Evolutionary conservation across 306 rosid genomes (phyloP), one percentile per base, ranked within the genome.

Genomic region (Herpetospermum pedunculosum): DNA sequence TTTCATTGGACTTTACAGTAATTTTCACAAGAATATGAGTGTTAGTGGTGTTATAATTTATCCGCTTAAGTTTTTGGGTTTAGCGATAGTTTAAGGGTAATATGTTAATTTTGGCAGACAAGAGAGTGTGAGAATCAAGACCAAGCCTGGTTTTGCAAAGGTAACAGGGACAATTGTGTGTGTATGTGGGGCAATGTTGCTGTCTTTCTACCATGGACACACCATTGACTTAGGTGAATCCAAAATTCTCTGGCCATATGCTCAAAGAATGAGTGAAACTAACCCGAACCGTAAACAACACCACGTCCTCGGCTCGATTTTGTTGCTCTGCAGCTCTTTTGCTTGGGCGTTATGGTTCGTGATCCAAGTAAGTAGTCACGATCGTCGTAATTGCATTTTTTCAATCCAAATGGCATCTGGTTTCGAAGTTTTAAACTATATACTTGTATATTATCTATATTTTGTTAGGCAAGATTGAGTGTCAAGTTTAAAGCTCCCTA

Each of bases 121-220:
- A 81, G 98, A 92, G 79, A 55, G 65, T 37, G 83, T 88, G 77
- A 55, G 83, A 32, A 73, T 90, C 4, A 92, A 58, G 80, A 78
- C 64, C 44, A 84, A 28, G 62, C 23, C 82, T 0, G 92, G 92
- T 11, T 12, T 76, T 8, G 88, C 88, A 0, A 92, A 90, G 76
- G 78, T 81, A 47, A 35, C 72, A 0, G 98, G 98, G 47, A 92
- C 98, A 74, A 1, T 79, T 41, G 8, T 92, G 52, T 83, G 97
- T 46, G 86, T 92, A 11, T 78, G 96, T 15, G 98, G 96, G 59
- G 97, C 98, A 0, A 59, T 90, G 75, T 15, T 90, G 10, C 35
- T 90, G 74, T 92, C 97, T 53, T 90, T 88, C 70, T 92, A 87
- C 85, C 93, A 88, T 65, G 98, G 98, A 23, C 72, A 84, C 77